These are phyloP conservation scores for Apiospora saccharicola DNA, from an alignment of 2,329 filamentous ascomycete genomes.

Conservation along the genomic window DNA sequence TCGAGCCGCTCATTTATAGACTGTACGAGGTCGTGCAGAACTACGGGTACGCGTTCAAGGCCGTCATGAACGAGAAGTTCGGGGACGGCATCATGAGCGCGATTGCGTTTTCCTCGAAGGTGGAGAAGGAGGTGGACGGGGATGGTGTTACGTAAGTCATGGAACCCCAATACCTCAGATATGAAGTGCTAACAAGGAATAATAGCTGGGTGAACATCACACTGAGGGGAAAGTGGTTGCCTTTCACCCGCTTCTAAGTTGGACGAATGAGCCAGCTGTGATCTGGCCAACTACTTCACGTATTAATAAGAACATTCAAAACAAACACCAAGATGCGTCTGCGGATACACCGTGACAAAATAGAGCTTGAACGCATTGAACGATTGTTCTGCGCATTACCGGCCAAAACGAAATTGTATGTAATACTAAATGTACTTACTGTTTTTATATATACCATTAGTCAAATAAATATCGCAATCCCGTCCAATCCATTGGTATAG, in stretches of 20 bases:
- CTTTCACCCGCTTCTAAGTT: slow-evolving; percentile 41
- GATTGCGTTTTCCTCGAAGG: slow-evolving; percentile 87
- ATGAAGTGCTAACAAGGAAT: slow-evolving; percentile 26
- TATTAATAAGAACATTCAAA: background rate
- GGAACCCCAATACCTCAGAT: no score
- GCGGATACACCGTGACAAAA: no score
- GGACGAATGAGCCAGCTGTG: background rate
- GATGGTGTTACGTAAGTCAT: slow-evolving; percentile 70
- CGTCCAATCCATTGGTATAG: background rate
- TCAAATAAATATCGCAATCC: background rate
- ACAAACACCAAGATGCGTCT: background rate
- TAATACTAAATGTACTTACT: background rate
- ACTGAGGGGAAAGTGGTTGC: slow-evolving; percentile 44
- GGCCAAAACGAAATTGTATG: background rate
- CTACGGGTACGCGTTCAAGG: slow-evolving; percentile 96
- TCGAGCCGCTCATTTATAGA: slow-evolving; percentile 87
- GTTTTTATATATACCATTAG: background rate
- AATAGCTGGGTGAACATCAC: slow-evolving; percentile 44
- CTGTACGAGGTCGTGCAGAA: slow-evolving; percentile 96
- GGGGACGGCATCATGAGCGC: slow-evolving; percentile 97
- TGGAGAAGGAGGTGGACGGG: slow-evolving; percentile 92
- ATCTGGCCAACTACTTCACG: background rate
- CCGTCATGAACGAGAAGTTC: slow-evolving; percentile 93
- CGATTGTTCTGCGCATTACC: background rate
- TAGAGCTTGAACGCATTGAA: background rate